Evolutionary conservation across 345 rosid species (phyloP).

Genomic region (Boechera divaricarpa): DNA sequence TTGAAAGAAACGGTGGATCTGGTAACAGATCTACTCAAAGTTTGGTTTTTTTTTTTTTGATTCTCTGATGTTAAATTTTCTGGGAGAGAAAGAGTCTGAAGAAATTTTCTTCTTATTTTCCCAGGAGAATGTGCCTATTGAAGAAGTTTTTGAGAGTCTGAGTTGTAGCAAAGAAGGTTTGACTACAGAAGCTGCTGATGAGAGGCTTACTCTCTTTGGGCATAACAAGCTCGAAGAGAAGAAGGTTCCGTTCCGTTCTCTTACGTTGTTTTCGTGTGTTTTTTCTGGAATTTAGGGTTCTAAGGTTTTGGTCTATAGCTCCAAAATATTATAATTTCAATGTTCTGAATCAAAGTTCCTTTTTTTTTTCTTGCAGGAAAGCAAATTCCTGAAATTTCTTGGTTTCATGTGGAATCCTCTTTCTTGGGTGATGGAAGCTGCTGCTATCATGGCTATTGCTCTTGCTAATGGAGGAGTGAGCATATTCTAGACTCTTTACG

Average conservation of each 20-base stretch:
- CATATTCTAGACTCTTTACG: background rate
- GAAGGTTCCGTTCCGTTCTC: constrained; percentile 47
- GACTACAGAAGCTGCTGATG: constrained; percentile 77
- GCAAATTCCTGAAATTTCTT: constrained; percentile 84
- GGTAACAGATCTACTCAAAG: constrained; percentile 81
- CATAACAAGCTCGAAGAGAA: constrained; percentile 98
- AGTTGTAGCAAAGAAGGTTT: constrained; percentile 97
- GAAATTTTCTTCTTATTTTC: constrained; percentile 5
- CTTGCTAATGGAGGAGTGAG: constrained; percentile 99
- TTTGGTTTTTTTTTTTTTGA: constrained; percentile 9
- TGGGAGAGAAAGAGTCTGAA: constrained; percentile 20
- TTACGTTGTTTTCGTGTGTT: background rate
- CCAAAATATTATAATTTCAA: constrained; percentile 9
- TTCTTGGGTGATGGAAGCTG: constrained; percentile 99
- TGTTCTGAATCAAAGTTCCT: constrained; percentile 17
- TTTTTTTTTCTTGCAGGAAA: constrained; percentile 61
- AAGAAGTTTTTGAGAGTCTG: constrained; percentile 92
- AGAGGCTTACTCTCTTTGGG: constrained; percentile 90
- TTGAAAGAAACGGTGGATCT: constrained; percentile 97
- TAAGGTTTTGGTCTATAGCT: constrained; percentile 11
- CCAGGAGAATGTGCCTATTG: constrained; percentile 98
- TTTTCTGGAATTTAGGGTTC: constrained; percentile 7
- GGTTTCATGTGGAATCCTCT: constrained; percentile 99
- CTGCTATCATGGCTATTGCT: constrained; percentile 98
- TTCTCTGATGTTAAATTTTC: constrained; percentile 19